Evolutionary conservation across 2,329 filamentous ascomycete species (phyloP).

Genomic region (Pseudogymnoascus sp.): DNA sequence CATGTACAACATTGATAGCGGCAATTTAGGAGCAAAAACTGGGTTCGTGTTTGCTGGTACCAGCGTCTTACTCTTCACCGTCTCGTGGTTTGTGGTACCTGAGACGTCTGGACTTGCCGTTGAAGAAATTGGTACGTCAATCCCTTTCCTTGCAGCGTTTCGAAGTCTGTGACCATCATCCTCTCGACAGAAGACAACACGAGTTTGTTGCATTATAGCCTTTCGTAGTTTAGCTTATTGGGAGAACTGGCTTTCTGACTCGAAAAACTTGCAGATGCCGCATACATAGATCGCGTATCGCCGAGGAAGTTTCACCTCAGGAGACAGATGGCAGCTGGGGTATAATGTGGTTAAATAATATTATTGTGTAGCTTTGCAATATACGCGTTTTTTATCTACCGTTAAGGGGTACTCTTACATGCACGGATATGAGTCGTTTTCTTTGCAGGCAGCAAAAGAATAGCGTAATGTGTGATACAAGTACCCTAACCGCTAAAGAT

Average conservation of each 20-base stretch:
- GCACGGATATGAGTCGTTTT: neutral
- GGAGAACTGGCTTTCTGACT: neutral
- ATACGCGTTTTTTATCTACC: neutral
- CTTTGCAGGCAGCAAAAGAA: neutral
- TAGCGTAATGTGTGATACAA: neutral
- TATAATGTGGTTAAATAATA: neutral
- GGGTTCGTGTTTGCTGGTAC: conserved; percentile 35
- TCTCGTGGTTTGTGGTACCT: conserved; percentile 41
- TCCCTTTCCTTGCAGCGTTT: neutral
- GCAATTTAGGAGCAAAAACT: conserved; percentile 35
- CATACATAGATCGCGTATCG: neutral
- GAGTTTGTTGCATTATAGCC: neutral
- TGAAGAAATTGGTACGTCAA: conserved; percentile 38
- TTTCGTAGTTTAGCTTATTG: neutral
- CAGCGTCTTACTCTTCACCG: conserved; percentile 29
- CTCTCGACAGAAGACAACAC: neutral
- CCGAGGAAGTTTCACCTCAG: neutral
- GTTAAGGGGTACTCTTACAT: neutral
- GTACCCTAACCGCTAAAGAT: neutral
- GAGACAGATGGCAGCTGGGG: neutral
- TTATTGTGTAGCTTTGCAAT: neutral
- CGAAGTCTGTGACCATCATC: neutral
- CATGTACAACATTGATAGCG: conserved; percentile 37
- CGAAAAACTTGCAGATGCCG: neutral
- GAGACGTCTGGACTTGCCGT: conserved; percentile 45